Base-by-base conservation (phyloP, 495 filamentous ascomycete genomes). In the Xylaria grammica region DNA sequence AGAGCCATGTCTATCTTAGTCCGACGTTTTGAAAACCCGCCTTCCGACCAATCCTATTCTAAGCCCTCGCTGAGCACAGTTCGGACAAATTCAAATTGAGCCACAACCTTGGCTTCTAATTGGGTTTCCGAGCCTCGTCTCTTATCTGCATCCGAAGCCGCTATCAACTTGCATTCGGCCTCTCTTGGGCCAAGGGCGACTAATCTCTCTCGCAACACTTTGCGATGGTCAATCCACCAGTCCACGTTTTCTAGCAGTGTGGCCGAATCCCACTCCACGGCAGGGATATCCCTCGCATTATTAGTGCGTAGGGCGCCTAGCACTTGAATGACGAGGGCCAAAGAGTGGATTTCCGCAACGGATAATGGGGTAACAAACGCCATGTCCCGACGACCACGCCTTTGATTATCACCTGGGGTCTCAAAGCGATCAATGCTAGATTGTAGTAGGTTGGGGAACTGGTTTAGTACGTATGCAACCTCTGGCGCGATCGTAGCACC, bases 391-490 rank as follows among this genome's bases (percentile, higher is more conserved):
- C 66, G 63, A 5, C 77, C 66, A 22, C 77, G 74, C 17, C 80
- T 83, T 10, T 82, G 79, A 32, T 82, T 80, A 5, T 77, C 67
- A 4, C 78, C 75, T 6, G 85, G 80, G 0, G 79, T 74, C 60
- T 85, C 80, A 66, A 96, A 86, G 5, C 87, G 82, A 40, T 86
- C 83, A 4, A 85, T 78, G 13, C 86, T 86, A 4, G 89, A 83
- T 22, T 70, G 71, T 10, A 97, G 84, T 40, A 96, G 87, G 40
- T 85, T 83, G 26, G 90, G 87, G 70, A 95, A 96, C 69, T 91
- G 88, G 68, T 92, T 94, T 19, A 98, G 85, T 74, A 97, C 96
- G 50, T 87, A 86, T 1, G 90, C 85, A 24, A 97, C 87, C 68
- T 99, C 96, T 0, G 88, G 87, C 1, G 93, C 92, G 67, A 91